phyloP scores from a whole-genome alignment of 148 eudicot species.

The Suaeda aralocaspica region DNA sequence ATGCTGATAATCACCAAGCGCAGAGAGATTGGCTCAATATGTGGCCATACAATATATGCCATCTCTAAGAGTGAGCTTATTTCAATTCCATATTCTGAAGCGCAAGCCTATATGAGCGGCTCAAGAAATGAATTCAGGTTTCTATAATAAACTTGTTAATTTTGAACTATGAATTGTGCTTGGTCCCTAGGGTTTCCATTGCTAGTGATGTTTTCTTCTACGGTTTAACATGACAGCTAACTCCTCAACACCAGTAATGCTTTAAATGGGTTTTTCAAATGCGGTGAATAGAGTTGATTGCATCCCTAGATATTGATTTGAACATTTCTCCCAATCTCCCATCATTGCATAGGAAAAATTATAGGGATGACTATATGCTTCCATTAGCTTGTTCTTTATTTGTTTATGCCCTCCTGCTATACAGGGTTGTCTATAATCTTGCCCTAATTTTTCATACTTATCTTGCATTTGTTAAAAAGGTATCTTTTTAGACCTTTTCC shows the following conservation, averaged over 20 bases:
- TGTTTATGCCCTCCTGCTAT: too few species aligned
- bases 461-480: background rate
- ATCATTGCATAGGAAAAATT: background rate
- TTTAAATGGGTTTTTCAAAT: background rate
- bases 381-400: too few species aligned
- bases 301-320: background rate
- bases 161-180: too few species aligned
- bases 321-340: background rate
- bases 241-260: background rate
- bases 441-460: background rate
- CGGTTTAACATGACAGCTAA: background rate
- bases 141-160: too few species aligned
- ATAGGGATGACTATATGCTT: background rate
- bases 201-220: background rate
- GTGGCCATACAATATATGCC: constrained; percentile 80
- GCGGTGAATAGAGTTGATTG: background rate
- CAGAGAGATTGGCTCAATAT: constrained; percentile 75
- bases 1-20: constrained; percentile 83
- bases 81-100: constrained; percentile 53
- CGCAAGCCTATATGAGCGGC: constrained; percentile 30
- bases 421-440: background rate
- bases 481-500: too few species aligned
- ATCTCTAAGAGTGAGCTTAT: constrained; percentile 75
- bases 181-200: background rate
- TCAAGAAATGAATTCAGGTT: constrained; percentile 69